Percentiles rank a stretch among this genome's conserved stretches.
phyloP scores from a whole-genome alignment of 345 rosid species.

The Moricandia moricandioides region DNA sequence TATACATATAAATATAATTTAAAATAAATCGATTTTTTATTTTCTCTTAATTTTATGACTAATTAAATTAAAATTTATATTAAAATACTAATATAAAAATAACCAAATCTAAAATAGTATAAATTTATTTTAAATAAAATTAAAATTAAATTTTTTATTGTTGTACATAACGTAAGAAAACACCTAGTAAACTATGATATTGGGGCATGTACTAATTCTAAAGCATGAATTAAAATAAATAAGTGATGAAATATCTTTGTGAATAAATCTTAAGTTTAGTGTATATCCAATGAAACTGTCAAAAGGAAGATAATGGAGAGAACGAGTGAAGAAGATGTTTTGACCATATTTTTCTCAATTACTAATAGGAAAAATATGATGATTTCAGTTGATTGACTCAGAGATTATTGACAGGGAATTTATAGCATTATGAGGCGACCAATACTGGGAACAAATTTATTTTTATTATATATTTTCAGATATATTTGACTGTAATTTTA shows the following conservation, averaged over 20 bases:
- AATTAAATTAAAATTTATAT: no score
- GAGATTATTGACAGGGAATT: not conserved
- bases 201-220: not conserved
- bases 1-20: no score
- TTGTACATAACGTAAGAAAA: no score
- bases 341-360: not conserved
- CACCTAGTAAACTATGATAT: no score
- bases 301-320: constrained; percentile 2
- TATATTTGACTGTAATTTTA: not conserved
- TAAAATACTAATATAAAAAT: no score
- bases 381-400: not conserved
- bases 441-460: not conserved
- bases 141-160: no score
- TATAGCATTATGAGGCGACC: not conserved
- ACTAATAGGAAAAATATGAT: not conserved
- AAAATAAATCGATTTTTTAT: no score
- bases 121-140: no score
- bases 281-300: not conserved
- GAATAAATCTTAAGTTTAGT: not conserved
- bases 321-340: not conserved
- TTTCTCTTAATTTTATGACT: no score
- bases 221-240: not conserved
- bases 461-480: not conserved
- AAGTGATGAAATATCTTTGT: no score
- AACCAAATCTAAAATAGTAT: no score